A percentile compares a stretch with the other conserved stretches of the same genome.
These are phyloP conservation scores for Cladobotryum mycophilum DNA, from an alignment of 2,329 filamentous ascomycete genomes.

Conservation along the genomic window DNA sequence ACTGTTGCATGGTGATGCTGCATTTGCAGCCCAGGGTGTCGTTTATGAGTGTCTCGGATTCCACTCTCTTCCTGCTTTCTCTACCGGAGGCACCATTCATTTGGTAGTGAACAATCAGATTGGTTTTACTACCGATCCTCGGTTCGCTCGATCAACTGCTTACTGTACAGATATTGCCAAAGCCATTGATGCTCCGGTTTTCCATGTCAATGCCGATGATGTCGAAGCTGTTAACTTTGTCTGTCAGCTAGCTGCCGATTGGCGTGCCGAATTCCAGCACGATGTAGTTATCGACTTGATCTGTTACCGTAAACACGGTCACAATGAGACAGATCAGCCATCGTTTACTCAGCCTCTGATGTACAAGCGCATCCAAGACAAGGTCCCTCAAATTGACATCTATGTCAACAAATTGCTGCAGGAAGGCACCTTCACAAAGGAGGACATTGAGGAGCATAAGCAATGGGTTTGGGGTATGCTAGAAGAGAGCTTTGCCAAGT, in stretches of 20 bases:
- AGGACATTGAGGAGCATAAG: slow-evolving; percentile 98
- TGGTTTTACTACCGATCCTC: slow-evolving; percentile 96
- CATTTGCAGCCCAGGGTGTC: slow-evolving; percentile 91
- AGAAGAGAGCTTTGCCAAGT: slow-evolving; percentile 93
- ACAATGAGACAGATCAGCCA: slow-evolving; percentile 99
- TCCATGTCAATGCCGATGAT: slow-evolving; percentile 98
- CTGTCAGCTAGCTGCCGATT: slow-evolving; percentile 93
- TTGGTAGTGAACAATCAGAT: slow-evolving; percentile 99
- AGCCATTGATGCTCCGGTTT: slow-evolving; percentile 94
- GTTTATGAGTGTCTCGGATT: slow-evolving; percentile 99
- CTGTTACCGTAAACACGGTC: slow-evolving; percentile 97
- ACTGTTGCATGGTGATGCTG: slow-evolving; percentile 92
- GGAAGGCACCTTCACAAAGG: slow-evolving; percentile 93
- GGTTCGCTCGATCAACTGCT: slow-evolving; percentile 92
- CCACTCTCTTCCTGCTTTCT: slow-evolving; percentile 91
- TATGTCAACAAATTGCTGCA: slow-evolving; percentile 87
- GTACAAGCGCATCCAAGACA: slow-evolving; percentile 94
- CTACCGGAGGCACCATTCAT: slow-evolving; percentile 94
- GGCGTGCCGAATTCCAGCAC: slow-evolving; percentile 97
- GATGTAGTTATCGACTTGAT: slow-evolving; percentile 97
- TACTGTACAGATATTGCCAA: slow-evolving; percentile 99
- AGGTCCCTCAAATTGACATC: slow-evolving; percentile 79
- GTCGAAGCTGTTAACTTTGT: slow-evolving; percentile 98
- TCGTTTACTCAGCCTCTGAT: slow-evolving; percentile 99
- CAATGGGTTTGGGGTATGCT: slow-evolving; percentile 99